Conservation (phyloP, 163 green algal species). For the Scenedesmus sp. region DNA sequence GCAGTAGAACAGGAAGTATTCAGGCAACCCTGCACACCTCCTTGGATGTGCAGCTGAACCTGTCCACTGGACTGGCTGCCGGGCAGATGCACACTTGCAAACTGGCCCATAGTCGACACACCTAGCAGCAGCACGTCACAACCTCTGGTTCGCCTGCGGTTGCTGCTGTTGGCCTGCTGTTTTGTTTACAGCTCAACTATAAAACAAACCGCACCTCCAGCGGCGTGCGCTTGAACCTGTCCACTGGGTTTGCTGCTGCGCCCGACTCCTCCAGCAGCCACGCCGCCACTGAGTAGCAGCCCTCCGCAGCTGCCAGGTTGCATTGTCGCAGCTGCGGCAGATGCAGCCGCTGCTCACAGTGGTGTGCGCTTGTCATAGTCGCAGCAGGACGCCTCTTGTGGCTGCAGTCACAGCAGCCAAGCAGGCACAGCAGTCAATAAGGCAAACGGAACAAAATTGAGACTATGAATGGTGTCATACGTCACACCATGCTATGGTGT, state of each 20-base stretch:
- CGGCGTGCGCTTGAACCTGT: constrained; percentile 92
- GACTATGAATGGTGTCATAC: not conserved
- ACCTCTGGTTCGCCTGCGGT: too few relatives aligned
- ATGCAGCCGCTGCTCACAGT: constrained; percentile 65
- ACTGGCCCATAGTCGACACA: too few relatives aligned
- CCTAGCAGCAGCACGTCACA: too few relatives aligned
- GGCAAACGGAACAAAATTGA: too few relatives aligned
- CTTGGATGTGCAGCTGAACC: not conserved
- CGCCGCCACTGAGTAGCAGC: constrained; percentile 83
- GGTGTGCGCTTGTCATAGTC: constrained; percentile 76
- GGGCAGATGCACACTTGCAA: too few relatives aligned
- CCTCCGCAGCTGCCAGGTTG: constrained; percentile 78
- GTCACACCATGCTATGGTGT: too few relatives aligned
- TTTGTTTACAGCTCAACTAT: not conserved
- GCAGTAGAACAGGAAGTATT: not conserved
- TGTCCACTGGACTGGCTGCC: not conserved
- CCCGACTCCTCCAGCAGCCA: constrained; percentile 84
- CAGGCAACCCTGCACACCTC: not conserved
- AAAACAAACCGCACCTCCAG: constrained; percentile 77
- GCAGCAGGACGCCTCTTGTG: constrained; percentile 54
- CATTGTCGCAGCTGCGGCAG: not conserved
- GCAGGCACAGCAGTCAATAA: not conserved
- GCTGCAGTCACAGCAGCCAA: constrained; percentile 39
- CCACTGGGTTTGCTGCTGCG: constrained; percentile 81
- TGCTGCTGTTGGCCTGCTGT: too few relatives aligned